Evolutionary conservation across 1,284 basidiomycete species (phyloP).

Genomic region (Boletellus dicymbophilus): DNA sequence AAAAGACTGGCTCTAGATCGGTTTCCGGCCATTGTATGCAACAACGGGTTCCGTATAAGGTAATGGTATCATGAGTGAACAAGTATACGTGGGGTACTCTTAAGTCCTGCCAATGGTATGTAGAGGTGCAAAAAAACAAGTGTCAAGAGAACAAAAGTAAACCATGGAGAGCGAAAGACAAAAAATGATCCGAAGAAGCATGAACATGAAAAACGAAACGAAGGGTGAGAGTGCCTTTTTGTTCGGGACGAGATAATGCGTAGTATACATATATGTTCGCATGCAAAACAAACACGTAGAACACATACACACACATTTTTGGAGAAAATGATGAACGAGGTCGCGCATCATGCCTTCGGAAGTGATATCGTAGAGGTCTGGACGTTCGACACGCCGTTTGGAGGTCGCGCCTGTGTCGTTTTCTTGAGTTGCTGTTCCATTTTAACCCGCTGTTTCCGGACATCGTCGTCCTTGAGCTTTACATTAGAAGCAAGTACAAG

Average conservation of each 20-base stretch:
- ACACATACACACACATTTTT: neutral
- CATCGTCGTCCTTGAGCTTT: conserved; percentile 82
- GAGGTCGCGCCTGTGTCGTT: conserved; percentile 47
- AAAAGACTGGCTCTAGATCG: too few species aligned
- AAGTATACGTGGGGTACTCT: neutral
- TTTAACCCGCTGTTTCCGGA: conserved; percentile 74
- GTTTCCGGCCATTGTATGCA: neutral
- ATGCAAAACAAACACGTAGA: neutral
- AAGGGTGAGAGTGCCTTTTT: neutral
- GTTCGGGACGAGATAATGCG: neutral
- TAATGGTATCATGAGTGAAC: neutral
- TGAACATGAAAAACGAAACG: too few species aligned
- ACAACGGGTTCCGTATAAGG: neutral
- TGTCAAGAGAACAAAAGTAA: neutral
- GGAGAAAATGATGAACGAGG: neutral
- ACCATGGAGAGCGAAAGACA: neutral
- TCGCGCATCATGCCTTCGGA: conserved; percentile 21
- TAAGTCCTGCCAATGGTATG: neutral
- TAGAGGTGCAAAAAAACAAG: too few species aligned
- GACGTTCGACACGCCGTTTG: conserved; percentile 26
- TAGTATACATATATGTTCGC: neutral
- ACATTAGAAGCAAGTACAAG: conserved; percentile 61
- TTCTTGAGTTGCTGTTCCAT: conserved; percentile 67
- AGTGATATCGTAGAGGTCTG: conserved; percentile 31
- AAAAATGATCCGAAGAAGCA: neutral